Evolutionary conservation across 2,329 filamentous ascomycete genomes (phyloP), one percentile per base, ranked within the genome.

Genomic region (Trichophyton mentagrophytes): DNA sequence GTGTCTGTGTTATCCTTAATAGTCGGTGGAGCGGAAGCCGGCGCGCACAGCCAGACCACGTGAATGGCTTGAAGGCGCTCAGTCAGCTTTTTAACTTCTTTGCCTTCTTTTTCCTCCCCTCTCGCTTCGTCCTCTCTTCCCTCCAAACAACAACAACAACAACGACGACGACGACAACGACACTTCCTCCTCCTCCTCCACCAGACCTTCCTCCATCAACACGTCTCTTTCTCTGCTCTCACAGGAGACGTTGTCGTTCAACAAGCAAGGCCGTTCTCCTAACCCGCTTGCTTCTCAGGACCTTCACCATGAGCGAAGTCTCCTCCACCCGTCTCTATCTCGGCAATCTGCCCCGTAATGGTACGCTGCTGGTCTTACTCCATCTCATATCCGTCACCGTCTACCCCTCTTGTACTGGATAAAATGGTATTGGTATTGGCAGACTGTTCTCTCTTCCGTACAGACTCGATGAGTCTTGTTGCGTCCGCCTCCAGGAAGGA

Each of bases 341-440:
- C 79, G 92, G 92, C 77, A 97, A 97, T 79, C 87, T 99, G 75
- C 92, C 93, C 77, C 89, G 90, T 77, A 90, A 89, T 81, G 90
- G 91, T 96, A 85, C 79, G 87, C 55, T 55, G 51, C 72, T 71
- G 69, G 68, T 69, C 66, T 69, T 67, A 67, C 67, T 69, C 67
- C 69, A 67, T 67, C 65, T 13, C 57, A 27, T 49, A 27, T 27
- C 57, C 42, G 55, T 64, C 67, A 62, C 64, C 59, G 44, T 51
- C 46, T 25, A 20, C 46, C 53, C 30, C 8, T 42, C 30, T 58
- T 42, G 57, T 58, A 58, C 57, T 44, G 36, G 57, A 44, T 59
- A 33, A 38, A 38, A 46, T 58, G 46, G 46, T 51, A 51, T 51
- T 51, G 46, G 22, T 47, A 51, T 30, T 27, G 46, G 20, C 46